phyloP scores from a whole-genome alignment of 192 early-diverging fungal genomes.

The Chytriomyces sp. region DNA sequence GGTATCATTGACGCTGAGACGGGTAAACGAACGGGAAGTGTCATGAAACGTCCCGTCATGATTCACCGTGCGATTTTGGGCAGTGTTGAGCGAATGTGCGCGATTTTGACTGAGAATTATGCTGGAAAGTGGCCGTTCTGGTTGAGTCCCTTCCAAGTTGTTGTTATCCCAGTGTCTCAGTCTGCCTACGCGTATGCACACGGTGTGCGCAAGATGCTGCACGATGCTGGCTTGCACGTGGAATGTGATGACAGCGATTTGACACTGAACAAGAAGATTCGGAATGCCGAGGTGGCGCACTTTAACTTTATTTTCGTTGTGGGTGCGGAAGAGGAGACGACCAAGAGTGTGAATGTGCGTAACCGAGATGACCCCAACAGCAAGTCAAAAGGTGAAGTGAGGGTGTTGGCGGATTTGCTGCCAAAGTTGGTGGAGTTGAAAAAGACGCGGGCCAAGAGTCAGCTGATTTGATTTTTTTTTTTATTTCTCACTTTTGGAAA shows the following conservation, averaged over 20 bases:
- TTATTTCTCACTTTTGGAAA: neutral
- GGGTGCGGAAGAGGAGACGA: constrained; percentile 79
- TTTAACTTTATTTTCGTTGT: constrained; percentile 98
- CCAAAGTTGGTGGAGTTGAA: constrained; percentile 72
- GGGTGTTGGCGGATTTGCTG: constrained; percentile 74
- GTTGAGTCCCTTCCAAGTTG: constrained; percentile 92
- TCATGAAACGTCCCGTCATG: constrained; percentile 87
- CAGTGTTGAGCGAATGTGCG: constrained; percentile 94
- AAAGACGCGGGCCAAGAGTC: constrained; percentile 47
- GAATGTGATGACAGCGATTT: constrained; percentile 86
- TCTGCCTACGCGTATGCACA: constrained; percentile 82
- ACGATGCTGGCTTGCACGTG: constrained; percentile 76
- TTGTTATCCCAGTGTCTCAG: constrained; percentile 85
- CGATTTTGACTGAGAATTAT: constrained; percentile 94
- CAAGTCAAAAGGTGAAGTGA: constrained; percentile 68
- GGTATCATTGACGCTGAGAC: constrained; percentile 47
- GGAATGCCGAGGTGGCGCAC: constrained; percentile 89
- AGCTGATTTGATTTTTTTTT: constrained; percentile 22
- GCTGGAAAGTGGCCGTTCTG: constrained; percentile 99
- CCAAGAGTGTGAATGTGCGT: constrained; percentile 86
- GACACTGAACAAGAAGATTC: constrained; percentile 97
- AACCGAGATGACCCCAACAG: constrained; percentile 75
- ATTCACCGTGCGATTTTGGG: constrained; percentile 98
- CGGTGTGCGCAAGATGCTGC: constrained; percentile 72
- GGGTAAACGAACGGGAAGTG: constrained; percentile 50